Evolutionary conservation across 2,329 filamentous ascomycete species (phyloP).

Genomic region (Aspergillus pseudoterreus): DNA sequence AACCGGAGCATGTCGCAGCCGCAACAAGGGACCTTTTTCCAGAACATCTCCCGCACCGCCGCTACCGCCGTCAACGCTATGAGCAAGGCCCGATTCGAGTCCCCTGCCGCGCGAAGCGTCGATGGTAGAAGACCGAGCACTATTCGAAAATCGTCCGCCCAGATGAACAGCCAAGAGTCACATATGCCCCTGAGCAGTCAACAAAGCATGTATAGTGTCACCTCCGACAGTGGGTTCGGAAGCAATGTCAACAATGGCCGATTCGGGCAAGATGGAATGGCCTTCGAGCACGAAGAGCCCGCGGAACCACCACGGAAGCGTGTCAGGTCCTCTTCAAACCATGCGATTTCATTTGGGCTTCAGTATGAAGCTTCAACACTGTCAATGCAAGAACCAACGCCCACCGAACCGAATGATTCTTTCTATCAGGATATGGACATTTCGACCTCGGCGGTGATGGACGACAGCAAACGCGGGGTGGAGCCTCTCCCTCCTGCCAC

Average conservation of each 20-base stretch:
- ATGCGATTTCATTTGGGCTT: constrained; percentile 34
- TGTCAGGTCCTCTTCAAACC: constrained; percentile 55
- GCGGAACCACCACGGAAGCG: constrained; percentile 81
- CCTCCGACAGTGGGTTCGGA: constrained; percentile 70
- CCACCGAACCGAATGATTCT: constrained; percentile 45
- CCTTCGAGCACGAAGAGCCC: constrained; percentile 50
- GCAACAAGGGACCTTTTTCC: constrained; percentile 86
- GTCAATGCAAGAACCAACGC: constrained; percentile 40
- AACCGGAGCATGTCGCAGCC: constrained; percentile 59
- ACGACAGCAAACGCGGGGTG: constrained; percentile 32
- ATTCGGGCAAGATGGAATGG: constrained; percentile 40
- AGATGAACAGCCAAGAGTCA: constrained; percentile 58
- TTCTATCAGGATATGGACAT: constrained; percentile 43
- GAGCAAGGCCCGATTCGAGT: constrained; percentile 92
- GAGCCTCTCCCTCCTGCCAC: constrained; percentile 49
- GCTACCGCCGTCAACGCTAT: constrained; percentile 93
- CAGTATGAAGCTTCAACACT: constrained; percentile 29
- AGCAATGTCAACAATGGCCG: constrained; percentile 49
- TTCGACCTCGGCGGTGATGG: constrained; percentile 20
- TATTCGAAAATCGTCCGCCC: constrained; percentile 67
- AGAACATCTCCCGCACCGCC: constrained; percentile 90
- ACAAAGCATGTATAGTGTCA: constrained; percentile 67
- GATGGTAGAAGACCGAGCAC: constrained; percentile 64
- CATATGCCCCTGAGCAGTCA: constrained; percentile 73
- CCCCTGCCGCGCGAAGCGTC: constrained; percentile 66